Evolutionary conservation across 1,284 basidiomycete species (phyloP).

Genomic region (Pholiota adiposa): DNA sequence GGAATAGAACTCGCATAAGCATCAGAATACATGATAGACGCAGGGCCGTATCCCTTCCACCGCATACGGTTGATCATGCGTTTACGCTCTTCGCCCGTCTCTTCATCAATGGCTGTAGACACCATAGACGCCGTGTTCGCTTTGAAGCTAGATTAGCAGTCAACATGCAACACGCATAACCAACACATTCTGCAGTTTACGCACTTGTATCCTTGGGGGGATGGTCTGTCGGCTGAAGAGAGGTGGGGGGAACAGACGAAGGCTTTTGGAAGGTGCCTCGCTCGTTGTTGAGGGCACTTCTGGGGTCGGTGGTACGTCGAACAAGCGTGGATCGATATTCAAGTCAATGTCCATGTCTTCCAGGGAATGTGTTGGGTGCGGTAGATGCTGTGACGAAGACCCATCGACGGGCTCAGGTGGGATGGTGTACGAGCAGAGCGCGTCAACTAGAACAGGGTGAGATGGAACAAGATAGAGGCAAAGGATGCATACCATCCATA

Average conservation of each 20-base stretch:
- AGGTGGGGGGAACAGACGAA: conserved; percentile 82
- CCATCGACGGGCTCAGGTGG: conserved; percentile 53
- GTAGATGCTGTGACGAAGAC: not conserved
- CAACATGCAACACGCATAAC: not conserved
- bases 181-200: conserved; percentile 20
- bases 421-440: conserved; percentile 70
- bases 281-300: not conserved
- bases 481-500: conserved; percentile 69
- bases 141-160: conserved; percentile 63
- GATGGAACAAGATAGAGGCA: conserved; percentile 11
- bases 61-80: conserved; percentile 79
- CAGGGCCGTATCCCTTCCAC: conserved; percentile 79
- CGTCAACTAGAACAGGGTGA: conserved; percentile 57
- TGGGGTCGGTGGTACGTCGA: conserved; percentile 22
- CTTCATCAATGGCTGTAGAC: conserved; percentile 66
- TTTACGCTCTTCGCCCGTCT: conserved; percentile 81
- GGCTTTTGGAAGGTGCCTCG: conserved; percentile 48
- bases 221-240: conserved; percentile 81
- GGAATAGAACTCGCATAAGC: conserved; percentile 44
- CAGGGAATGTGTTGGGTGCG: not conserved
- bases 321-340: conserved; percentile 43
- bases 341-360: conserved; percentile 23
- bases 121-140: conserved; percentile 74
- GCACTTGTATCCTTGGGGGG: conserved; percentile 80
- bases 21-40: conserved; percentile 71